Percentiles rank a stretch among this genome's conserved stretches.
Evolutionary conservation across 176 grass and related monocot species (phyloP).

Genomic region (Carex cristatella): DNA sequence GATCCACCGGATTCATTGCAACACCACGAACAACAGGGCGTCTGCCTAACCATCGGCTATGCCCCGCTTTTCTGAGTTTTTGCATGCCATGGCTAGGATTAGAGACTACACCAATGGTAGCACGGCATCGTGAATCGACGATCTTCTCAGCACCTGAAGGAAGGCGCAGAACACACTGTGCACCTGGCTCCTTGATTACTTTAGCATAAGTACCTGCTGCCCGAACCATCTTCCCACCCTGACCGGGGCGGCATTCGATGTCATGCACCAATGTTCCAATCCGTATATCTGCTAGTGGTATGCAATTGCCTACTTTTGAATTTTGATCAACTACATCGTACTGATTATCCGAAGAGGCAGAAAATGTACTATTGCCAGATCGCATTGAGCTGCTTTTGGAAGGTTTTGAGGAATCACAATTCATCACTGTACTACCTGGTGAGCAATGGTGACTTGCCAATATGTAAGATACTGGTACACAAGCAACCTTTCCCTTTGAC

Average conservation of each 20-base stretch:
- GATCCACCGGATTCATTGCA: constrained; percentile 34
- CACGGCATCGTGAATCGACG: constrained; percentile 9
- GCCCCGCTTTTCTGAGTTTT: constrained; percentile 27
- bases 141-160: constrained; percentile 25
- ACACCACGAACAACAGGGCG: constrained; percentile 27
- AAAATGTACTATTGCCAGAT: background rate
- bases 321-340: constrained; percentile 23
- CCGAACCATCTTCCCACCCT: constrained; percentile 22
- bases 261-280: constrained; percentile 21
- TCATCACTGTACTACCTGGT: constrained; percentile 28
- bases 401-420: constrained; percentile 26
- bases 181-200: constrained; percentile 21
- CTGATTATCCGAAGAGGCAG: background rate
- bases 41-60: constrained; percentile 30
- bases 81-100: constrained; percentile 13
- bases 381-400: constrained; percentile 17
- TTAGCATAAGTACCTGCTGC: constrained; percentile 19
- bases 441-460: constrained; percentile 28
- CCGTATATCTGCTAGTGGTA: constrained; percentile 19
- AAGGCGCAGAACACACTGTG: constrained; percentile 15
- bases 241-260: constrained; percentile 15
- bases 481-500: background rate
- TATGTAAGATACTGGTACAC: constrained; percentile 31
- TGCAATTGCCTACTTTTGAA: constrained; percentile 24
- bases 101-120: constrained; percentile 13